Percentiles rank a stretch among this genome's conserved stretches.
These are phyloP conservation scores for Craterostigma plantagineum DNA, from an alignment of 257 asterid species.

Conservation along the genomic window DNA sequence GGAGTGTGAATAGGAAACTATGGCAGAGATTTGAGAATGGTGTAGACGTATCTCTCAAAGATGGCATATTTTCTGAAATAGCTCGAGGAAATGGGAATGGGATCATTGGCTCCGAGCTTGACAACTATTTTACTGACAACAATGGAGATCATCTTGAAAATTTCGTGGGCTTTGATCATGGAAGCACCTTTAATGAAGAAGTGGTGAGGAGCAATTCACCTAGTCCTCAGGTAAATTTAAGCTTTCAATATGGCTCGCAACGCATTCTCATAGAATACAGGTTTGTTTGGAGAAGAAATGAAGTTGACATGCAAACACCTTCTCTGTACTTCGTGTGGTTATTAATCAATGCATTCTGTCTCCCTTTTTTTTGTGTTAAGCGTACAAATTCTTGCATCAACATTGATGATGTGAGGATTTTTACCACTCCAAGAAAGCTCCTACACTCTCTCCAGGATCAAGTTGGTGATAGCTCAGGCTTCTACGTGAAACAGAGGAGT, in stretches of 20 bases:
- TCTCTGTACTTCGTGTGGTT: not conserved
- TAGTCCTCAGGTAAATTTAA: slow-evolving; percentile 50
- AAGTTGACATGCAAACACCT: too few species aligned
- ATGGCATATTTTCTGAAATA: slow-evolving; percentile 53
- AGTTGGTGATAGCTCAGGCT: slow-evolving; percentile 19
- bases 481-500: slow-evolving; percentile 17
- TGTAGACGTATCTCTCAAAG: slow-evolving; percentile 66
- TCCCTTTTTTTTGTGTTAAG: slow-evolving; percentile 20
- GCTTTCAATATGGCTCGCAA: not conserved
- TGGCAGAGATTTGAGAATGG: slow-evolving; percentile 49
- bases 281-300: too few species aligned
- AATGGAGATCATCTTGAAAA: slow-evolving; percentile 20
- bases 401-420: slow-evolving; percentile 49
- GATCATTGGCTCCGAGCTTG: slow-evolving; percentile 20
- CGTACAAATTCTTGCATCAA: slow-evolving; percentile 35
- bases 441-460: slow-evolving; percentile 68
- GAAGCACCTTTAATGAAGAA: slow-evolving; percentile 17
- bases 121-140: slow-evolving; percentile 17
- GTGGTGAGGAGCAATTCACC: slow-evolving; percentile 39
- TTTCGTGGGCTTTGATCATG: slow-evolving; percentile 40
- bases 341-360: slow-evolving; percentile 2
- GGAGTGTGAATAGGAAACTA: slow-evolving; percentile 61
- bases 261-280: not conserved
- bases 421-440: slow-evolving; percentile 77
- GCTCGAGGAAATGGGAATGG: slow-evolving; percentile 13